phyloP scores from a whole-genome alignment of 306 rosid genomes.

The Inga laurina region DNA sequence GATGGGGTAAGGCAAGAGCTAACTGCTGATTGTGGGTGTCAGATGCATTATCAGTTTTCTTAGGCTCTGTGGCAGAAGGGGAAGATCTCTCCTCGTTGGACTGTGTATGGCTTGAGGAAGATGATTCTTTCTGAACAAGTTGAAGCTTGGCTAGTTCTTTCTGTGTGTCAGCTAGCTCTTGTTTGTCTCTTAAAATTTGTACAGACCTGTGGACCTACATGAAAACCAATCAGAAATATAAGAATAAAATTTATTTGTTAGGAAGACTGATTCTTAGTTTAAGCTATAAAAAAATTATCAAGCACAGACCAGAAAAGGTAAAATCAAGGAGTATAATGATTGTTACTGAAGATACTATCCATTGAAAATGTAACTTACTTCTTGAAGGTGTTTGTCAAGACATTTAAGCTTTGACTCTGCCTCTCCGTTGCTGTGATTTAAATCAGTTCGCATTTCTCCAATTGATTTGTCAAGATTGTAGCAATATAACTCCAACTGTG shows the following conservation, averaged over 20 bases:
- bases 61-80: slow-evolving; percentile 54
- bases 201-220: slow-evolving; percentile 95
- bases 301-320: not conserved
- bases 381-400: slow-evolving; percentile 89
- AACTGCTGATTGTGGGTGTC: slow-evolving; percentile 78
- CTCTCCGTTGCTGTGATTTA: slow-evolving; percentile 77
- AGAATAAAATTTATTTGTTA: slow-evolving; percentile 1
- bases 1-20: slow-evolving; percentile 91
- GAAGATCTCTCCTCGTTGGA: slow-evolving; percentile 78
- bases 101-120: slow-evolving; percentile 69
- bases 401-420: slow-evolving; percentile 81
- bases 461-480: slow-evolving; percentile 97
- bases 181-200: slow-evolving; percentile 94
- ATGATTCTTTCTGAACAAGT: slow-evolving; percentile 81
- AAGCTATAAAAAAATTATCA: not conserved
- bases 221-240: slow-evolving; percentile 6
- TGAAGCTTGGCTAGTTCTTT: slow-evolving; percentile 96
- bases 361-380: slow-evolving; percentile 57
- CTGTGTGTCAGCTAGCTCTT: slow-evolving; percentile 93
- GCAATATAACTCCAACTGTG: slow-evolving; percentile 93
- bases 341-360: not conserved
- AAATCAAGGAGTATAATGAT: not conserved
- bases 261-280: not conserved
- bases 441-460: slow-evolving; percentile 88
- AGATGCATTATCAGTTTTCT: slow-evolving; percentile 61